Evolutionary conservation across 1,284 basidiomycete genomes (phyloP), one percentile per base, ranked within the genome.

Genomic region (Ceraceosorus bombacis): DNA sequence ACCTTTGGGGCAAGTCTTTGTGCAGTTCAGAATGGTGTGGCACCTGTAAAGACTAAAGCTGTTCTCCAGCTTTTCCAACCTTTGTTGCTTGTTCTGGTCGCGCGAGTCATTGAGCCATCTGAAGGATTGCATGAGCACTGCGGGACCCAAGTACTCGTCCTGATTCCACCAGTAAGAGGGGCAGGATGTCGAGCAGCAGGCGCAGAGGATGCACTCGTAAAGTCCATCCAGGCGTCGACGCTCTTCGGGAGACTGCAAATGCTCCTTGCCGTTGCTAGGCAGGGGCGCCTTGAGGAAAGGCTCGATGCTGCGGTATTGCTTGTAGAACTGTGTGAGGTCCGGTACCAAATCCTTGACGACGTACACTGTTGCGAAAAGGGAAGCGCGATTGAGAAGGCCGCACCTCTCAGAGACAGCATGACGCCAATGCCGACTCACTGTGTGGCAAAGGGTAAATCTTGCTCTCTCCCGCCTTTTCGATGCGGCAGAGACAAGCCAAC

Each of bases 291-390:
- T 74, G 56, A 78, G 68, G 71, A 70, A 78, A 43, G 78, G 78
- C 80, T 98, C 87, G 79, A 98, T 96, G 48, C 91, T 93, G 81
- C 97, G 97, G 88, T 98, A 97, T 80, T 98, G 94, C 81, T 98
- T 96, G 86, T 94, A 95, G 83, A 92, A 94, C 67, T 86, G 86
- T 9, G 88, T 90, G 67, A 92, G 82, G 80, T 84, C 83, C 53
- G 83, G 90, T 2, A 98, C 90, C 72, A 98, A 86, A 81, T 98
- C 94, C 83, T 97, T 98, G 80, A 98, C 93, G 75, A 98, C 85
- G 82, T 96, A 96, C 93, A 96, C 91, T 95, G 78, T 12, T 39
- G 49, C 39, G 55, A 41, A 15, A 27, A 27, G 13, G 53, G 43
- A 12, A 48, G 53, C 43, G 50, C 13, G 13, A 36, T 53, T 53